Conservation (phyloP, 2,329 filamentous ascomycete genomes). For the Scorias spongiosa region DNA sequence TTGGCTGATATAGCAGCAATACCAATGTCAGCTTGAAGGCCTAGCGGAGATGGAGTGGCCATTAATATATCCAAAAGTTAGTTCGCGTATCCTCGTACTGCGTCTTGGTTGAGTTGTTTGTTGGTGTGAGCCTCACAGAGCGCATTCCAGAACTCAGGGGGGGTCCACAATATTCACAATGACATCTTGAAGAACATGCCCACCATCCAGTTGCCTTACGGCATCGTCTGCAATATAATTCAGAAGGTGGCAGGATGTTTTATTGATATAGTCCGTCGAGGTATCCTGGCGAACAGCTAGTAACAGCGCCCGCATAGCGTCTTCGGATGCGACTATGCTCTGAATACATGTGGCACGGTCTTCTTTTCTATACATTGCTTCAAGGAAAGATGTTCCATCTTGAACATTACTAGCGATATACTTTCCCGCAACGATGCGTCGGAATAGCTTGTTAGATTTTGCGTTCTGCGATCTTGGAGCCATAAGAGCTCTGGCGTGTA, state of each 20-base stretch:
- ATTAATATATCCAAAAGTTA: no score
- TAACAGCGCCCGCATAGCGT: conserved; percentile 24
- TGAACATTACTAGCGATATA: conserved; percentile 22
- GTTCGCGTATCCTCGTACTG: conserved; percentile 22
- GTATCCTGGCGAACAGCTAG: conserved; percentile 29
- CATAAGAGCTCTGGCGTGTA: background rate
- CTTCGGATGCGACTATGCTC: conserved; percentile 22
- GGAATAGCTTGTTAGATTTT: background rate
- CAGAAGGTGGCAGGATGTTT: conserved; percentile 18
- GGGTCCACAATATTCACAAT: conserved; percentile 35
- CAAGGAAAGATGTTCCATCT: conserved; percentile 32
- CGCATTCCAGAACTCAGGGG: conserved; percentile 39
- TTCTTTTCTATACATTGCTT: conserved; percentile 30
- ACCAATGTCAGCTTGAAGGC: no score
- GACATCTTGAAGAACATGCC: conserved; percentile 34
- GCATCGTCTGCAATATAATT: conserved; percentile 25
- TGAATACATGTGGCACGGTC: conserved; percentile 28
- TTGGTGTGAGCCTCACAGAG: conserved; percentile 22
- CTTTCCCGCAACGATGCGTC: conserved; percentile 25
- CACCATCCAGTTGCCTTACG: conserved; percentile 35
- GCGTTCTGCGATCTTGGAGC: background rate
- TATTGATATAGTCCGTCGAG: conserved; percentile 31
- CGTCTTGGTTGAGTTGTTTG: conserved; percentile 11
- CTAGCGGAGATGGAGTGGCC: no score
- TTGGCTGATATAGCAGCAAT: no score